Base-by-base conservation (phyloP, 805 yeast genomes). In the Isabelozyma rhagii region DNA sequence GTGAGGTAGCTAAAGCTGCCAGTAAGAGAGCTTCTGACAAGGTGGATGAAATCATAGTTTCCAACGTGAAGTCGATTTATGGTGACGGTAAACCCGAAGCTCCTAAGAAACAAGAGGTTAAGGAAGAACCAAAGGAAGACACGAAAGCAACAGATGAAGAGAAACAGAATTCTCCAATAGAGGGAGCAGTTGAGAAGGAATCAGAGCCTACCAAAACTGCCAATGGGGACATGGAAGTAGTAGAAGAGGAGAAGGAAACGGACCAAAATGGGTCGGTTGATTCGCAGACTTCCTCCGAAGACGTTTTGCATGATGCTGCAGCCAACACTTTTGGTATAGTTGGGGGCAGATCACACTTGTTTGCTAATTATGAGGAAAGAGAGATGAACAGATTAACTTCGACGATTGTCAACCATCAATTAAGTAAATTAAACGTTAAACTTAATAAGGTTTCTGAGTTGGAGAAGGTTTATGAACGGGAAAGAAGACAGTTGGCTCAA, bases 1-100 rank as follows among this genome's bases (percentile, higher is more conserved):
- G 93, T 10, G 86, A 85, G 40, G 87, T 87, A 18, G 97, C 93
- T 0, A 82, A 84, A 49, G 90, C 92, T 9, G 96, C 96, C 34
- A 85, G 96, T 7, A 69, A 62, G 29, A 72, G 84, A 45, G 91
- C 90, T 0, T 76, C 83, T 5, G 72, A 72, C 46, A 73, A 72
- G 1, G 68, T 78, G 56, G 81, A 79, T 55, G 75, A 72, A 44
- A 67, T 71, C 54, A 56, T 79, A 2, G 53, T 61, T 25, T 71
- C 68, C 39, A 74, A 74, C 48, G 59, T 79, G 44, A 68, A 68
- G 41, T 54, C 64, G 28, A 66, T 62, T 2, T 71, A 61, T 56
- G 64, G 64, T 9, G 40, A 50, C 44, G 38, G 48, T 34, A 36
- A 47, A 44, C 7, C 13, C 36, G 29, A 49, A 47, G 13, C 38